A percentile compares a stretch with the other conserved stretches of the same genome.
Evolutionary conservation across 176 grass and related monocot species (phyloP).

Genomic region (Lolium rigidum): DNA sequence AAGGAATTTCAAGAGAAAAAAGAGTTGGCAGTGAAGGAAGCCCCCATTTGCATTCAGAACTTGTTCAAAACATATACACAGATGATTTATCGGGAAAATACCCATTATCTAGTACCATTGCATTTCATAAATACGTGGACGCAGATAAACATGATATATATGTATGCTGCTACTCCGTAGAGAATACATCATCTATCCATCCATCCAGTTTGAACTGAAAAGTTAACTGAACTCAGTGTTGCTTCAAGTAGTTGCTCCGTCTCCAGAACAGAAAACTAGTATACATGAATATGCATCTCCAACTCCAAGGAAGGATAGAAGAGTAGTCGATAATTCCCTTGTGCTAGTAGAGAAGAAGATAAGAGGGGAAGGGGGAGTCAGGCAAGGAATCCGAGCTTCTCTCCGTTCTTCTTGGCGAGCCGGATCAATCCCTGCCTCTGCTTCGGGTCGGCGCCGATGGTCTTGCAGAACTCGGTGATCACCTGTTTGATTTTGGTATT

Average conservation of each 20-base stretch:
- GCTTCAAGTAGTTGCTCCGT: background rate
- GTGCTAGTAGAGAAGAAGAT: background rate
- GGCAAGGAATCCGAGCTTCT: slow-evolving; percentile 94
- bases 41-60: background rate
- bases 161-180: slow-evolving; percentile 11
- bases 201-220: background rate
- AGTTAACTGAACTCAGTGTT: slow-evolving; percentile 19
- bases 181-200: slow-evolving; percentile 22
- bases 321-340: background rate
- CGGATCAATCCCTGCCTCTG: slow-evolving; percentile 96
- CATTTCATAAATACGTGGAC: background rate
- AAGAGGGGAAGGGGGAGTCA: background rate
- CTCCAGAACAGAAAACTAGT: slow-evolving; percentile 1
- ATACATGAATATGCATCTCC: slow-evolving; percentile 31
- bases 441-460: slow-evolving; percentile 86
- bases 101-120: background rate
- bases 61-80: background rate
- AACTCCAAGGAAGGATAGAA: background rate
- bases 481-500: slow-evolving; percentile 50
- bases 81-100: background rate
- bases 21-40: background rate
- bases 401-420: slow-evolving; percentile 95
- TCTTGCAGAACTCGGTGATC: slow-evolving; percentile 97
- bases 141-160: background rate
- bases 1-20: background rate